A percentile compares a stretch with the other conserved stretches of the same genome.
These are phyloP conservation scores for Trichaptum fuscoviolaceum DNA, from an alignment of 768 basidiomycete species.

Conservation along the genomic window DNA sequence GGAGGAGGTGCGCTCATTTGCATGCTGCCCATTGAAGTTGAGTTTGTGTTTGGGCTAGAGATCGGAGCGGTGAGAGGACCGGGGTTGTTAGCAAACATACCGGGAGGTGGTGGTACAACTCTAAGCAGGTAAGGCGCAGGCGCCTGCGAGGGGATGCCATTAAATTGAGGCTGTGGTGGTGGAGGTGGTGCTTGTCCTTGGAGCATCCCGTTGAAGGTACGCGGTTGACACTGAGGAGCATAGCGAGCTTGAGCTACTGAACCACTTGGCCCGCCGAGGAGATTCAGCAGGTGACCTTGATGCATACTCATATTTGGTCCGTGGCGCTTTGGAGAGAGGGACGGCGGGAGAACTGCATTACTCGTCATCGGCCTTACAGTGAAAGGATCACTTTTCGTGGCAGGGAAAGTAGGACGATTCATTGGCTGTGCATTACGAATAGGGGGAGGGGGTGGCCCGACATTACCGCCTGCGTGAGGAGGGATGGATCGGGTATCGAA, in stretches of 20 bases:
- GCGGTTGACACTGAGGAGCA: constrained; percentile 3
- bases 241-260: constrained; percentile 11
- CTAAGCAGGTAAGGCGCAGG: background rate
- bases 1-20: background rate
- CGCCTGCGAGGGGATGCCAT: background rate
- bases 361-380: constrained; percentile 34
- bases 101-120: background rate
- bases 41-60: constrained; percentile 10
- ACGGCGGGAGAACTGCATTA: constrained; percentile 21
- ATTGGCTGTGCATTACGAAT: constrained; percentile 8
- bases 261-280: constrained; percentile 33
- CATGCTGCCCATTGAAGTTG: constrained; percentile 4
- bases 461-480: background rate
- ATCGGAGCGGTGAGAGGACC: constrained; percentile 8
- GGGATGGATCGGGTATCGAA: background rate
- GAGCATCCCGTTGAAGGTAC: background rate
- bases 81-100: background rate
- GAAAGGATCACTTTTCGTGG: constrained; percentile 21
- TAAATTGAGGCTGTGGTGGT: background rate
- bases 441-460: constrained; percentile 6
- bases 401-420: constrained; percentile 10
- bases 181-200: background rate
- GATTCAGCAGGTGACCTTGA: constrained; percentile 42
- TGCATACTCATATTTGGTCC: constrained; percentile 40
- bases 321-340: constrained; percentile 10